A percentile compares a stretch with the other conserved stretches of the same genome.
These are phyloP conservation scores for Byssothecium circinans DNA, from an alignment of 2,329 filamentous ascomycete species.

Conservation along the genomic window DNA sequence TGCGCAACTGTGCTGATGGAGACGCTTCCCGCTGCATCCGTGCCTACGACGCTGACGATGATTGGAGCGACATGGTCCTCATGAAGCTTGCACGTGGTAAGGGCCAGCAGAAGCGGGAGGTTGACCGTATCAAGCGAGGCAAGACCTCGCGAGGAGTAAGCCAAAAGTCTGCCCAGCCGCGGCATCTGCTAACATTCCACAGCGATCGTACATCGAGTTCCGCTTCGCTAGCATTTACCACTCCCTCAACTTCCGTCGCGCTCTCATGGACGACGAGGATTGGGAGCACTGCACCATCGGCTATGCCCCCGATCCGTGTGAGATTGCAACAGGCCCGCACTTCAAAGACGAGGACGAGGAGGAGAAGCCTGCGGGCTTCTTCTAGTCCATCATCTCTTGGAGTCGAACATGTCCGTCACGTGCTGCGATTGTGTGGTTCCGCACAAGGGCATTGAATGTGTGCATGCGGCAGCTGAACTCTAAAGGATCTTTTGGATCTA, in stretches of 20 bases:
- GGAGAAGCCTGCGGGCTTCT: neutral
- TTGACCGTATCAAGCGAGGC: constrained; percentile 50
- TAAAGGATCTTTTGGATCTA: too few relatives aligned
- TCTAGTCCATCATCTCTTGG: too few relatives aligned
- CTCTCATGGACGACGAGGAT: constrained; percentile 44
- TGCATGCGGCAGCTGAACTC: too few relatives aligned
- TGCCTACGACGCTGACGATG: constrained; percentile 46
- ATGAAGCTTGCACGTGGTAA: constrained; percentile 43
- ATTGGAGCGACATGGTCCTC: constrained; percentile 43
- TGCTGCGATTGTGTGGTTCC: too few relatives aligned
- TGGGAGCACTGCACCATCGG: constrained; percentile 52
- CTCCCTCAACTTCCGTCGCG: constrained; percentile 49
- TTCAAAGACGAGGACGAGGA: constrained; percentile 24
- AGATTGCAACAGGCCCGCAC: constrained; percentile 29
- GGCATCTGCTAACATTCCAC: constrained; percentile 10
- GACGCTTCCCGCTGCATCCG: constrained; percentile 52
- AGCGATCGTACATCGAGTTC: constrained; percentile 51
- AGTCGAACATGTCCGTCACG: too few relatives aligned
- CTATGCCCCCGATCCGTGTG: constrained; percentile 49
- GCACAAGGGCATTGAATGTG: too few relatives aligned
- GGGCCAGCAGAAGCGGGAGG: constrained; percentile 38
- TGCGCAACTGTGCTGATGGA: constrained; percentile 45
- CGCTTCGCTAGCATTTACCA: constrained; percentile 52
- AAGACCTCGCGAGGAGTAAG: constrained; percentile 48
- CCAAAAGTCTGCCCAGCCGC: neutral